Percentiles rank a stretch among this genome's conserved stretches.
Conservation (phyloP, 805 yeast species). For the Kodamaea neixiangensis region DNA sequence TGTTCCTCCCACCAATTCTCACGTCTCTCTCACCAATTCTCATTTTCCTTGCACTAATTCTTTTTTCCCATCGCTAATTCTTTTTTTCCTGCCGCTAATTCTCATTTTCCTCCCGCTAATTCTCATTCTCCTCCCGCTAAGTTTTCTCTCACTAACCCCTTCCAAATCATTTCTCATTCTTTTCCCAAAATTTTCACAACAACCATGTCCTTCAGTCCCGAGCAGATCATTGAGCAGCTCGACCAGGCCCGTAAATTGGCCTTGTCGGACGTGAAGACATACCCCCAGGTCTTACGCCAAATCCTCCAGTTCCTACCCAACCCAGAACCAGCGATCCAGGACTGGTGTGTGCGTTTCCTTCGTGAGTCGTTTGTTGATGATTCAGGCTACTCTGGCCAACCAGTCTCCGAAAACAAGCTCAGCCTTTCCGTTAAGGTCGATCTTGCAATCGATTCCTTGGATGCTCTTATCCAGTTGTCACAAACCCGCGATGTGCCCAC, state of each 20-base stretch:
- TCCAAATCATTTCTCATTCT: not conserved
- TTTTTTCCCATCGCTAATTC: not conserved
- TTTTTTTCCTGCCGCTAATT: not conserved
- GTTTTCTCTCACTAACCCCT: not conserved
- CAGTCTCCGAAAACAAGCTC: slow-evolving; percentile 17
- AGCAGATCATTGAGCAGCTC: slow-evolving; percentile 29
- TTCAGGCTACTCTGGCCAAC: slow-evolving; percentile 11
- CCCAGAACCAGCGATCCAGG: slow-evolving; percentile 35
- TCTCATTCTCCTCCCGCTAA: not conserved
- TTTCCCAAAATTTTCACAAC: slow-evolving; percentile 1
- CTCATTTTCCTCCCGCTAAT: not conserved
- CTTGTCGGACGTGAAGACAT: slow-evolving; percentile 28
- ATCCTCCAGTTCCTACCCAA: slow-evolving; percentile 38
- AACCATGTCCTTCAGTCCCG: slow-evolving; percentile 15
- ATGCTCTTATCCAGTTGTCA: slow-evolving; percentile 29
- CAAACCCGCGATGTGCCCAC: slow-evolving; percentile 31
- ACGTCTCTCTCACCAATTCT: too few relatives aligned
- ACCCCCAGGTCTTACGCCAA: slow-evolving; percentile 46
- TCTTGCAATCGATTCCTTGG: slow-evolving; percentile 43
- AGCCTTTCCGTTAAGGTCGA: slow-evolving; percentile 35
- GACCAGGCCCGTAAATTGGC: slow-evolving; percentile 42
- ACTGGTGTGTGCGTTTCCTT: slow-evolving; percentile 45
- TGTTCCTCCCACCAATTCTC: too few relatives aligned
- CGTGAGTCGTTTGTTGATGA: slow-evolving; percentile 34
- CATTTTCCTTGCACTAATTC: too few relatives aligned